These are phyloP conservation scores for Euphrasia arctica DNA, from an alignment of 305 asterid species.

Conservation along the genomic window DNA sequence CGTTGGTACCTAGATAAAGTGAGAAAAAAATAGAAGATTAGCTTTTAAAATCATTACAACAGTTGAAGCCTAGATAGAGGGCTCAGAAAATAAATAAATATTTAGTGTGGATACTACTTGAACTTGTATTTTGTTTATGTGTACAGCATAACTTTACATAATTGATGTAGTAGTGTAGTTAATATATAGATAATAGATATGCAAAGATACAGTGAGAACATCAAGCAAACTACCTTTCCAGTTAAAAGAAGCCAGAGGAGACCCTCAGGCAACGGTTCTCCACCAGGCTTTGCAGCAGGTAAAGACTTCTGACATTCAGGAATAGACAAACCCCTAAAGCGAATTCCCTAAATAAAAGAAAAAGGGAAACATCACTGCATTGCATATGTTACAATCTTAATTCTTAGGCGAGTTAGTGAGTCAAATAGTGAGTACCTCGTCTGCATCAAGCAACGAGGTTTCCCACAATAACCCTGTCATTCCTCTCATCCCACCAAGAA, in stretches of 20 bases:
- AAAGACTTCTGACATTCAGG: conserved; percentile 95
- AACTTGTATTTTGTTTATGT: too few relatives aligned
- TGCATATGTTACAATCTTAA: conserved; percentile 11
- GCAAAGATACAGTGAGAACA: conserved; percentile 4
- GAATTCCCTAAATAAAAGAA: conserved; percentile 67
- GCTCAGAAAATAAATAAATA: conserved; percentile 2
- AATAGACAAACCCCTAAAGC: conserved; percentile 91
- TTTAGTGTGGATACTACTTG: too few relatives aligned
- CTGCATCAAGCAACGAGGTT: conserved; percentile 89
- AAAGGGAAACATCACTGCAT: background rate
- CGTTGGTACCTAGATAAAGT: conserved; percentile 64
- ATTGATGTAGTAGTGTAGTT: background rate
- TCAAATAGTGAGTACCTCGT: conserved; percentile 48
- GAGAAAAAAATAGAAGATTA: background rate
- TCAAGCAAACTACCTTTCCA: conserved; percentile 57
- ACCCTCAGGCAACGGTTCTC: conserved; percentile 99
- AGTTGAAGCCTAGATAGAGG: conserved; percentile 15
- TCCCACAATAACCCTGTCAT: conserved; percentile 96
- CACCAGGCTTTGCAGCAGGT: conserved; percentile 86
- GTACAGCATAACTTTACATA: too few relatives aligned
- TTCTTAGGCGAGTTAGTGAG: background rate
- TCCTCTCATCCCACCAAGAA: conserved; percentile 97
- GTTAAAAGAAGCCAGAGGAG: conserved; percentile 98
- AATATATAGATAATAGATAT: background rate
- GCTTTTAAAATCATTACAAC: background rate